Evolutionary conservation across 2,329 filamentous ascomycete genomes (phyloP).

Genomic region (Ceratocystis destructans): DNA sequence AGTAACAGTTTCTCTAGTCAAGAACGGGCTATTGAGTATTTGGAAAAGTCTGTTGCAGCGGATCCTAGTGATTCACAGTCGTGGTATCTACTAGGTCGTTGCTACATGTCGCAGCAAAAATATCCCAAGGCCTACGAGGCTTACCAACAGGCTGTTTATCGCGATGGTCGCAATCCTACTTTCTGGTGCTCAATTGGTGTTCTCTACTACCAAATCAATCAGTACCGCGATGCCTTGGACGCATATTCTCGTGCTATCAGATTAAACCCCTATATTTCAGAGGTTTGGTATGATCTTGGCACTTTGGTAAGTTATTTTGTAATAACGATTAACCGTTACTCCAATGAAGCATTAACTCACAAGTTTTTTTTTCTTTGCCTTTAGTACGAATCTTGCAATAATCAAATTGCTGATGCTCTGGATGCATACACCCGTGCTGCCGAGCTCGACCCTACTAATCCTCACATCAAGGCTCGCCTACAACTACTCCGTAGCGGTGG

Average conservation of each 20-base stretch:
- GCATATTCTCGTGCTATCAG: conserved; percentile 95
- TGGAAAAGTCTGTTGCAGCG: conserved; percentile 90
- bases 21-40: conserved; percentile 89
- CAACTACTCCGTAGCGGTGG: conserved; percentile 76
- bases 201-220: conserved; percentile 98
- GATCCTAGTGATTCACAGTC: conserved; percentile 93
- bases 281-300: conserved; percentile 97
- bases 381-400: conserved; percentile 96
- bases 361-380: too few species aligned
- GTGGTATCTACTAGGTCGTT: conserved; percentile 94
- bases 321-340: not conserved
- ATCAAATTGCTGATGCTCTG: conserved; percentile 89
- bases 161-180: conserved; percentile 91
- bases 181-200: conserved; percentile 99
- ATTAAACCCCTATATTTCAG: conserved; percentile 93
- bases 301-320: conserved; percentile 58
- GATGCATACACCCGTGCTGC: conserved; percentile 92
- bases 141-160: conserved; percentile 96
- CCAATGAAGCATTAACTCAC: conserved; percentile 24
- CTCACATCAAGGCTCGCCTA: conserved; percentile 89
- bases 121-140: conserved; percentile 98
- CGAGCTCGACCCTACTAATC: conserved; percentile 83
- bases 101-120: conserved; percentile 99
- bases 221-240: conserved; percentile 94
- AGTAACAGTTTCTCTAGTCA: conserved; percentile 84